Evolutionary conservation across 2,329 filamentous ascomycete species (phyloP).

Genomic region (Talaromyces sp.): DNA sequence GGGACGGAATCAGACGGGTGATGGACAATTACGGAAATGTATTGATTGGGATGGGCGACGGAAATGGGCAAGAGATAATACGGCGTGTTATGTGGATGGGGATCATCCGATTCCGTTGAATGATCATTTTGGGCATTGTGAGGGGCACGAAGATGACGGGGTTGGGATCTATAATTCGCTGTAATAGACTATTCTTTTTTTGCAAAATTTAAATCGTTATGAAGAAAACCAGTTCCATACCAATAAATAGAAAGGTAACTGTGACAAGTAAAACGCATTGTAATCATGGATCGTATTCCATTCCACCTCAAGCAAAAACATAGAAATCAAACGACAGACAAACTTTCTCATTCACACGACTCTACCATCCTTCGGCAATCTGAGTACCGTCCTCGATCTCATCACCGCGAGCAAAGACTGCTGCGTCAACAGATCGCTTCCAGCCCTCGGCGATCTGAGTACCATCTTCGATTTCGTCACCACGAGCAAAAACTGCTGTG

Average conservation of each 20-base stretch:
- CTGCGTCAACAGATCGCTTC: background rate
- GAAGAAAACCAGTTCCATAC: too few relatives aligned
- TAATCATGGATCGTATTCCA: background rate
- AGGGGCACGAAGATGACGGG: slow-evolving; percentile 12
- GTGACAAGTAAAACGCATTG: background rate
- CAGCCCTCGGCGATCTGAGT: background rate
- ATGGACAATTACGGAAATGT: slow-evolving; percentile 20
- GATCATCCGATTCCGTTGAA: slow-evolving; percentile 13
- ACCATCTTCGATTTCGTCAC: background rate
- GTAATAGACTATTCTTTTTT: too few relatives aligned
- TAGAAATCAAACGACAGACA: background rate
- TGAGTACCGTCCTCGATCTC: background rate
- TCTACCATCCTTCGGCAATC: background rate
- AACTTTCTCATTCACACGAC: background rate
- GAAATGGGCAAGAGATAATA: slow-evolving; percentile 22
- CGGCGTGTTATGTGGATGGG: slow-evolving; percentile 27
- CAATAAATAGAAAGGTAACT: background rate
- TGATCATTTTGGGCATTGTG: slow-evolving; percentile 23
- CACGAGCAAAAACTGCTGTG: background rate
- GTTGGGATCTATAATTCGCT: background rate
- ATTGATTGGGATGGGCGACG: slow-evolving; percentile 20
- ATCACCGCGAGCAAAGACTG: background rate
- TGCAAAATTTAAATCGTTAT: too few relatives aligned
- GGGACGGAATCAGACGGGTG: slow-evolving; percentile 17
- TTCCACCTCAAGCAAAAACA: background rate